These are phyloP conservation scores for Malus sylvestris DNA, from an alignment of 306 rosid species.

Conservation along the genomic window DNA sequence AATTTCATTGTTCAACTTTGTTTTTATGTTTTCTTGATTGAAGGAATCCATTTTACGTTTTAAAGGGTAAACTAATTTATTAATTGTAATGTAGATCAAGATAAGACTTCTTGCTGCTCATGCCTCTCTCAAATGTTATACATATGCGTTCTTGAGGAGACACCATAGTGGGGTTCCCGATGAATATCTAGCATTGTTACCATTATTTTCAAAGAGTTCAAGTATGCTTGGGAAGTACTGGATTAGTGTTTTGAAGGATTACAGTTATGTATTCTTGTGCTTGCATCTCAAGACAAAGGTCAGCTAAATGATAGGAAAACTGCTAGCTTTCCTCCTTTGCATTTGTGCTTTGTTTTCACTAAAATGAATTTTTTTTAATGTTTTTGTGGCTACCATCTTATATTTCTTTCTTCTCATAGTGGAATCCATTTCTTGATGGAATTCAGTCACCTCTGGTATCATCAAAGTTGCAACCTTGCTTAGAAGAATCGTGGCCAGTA, in stretches of 20 bases:
- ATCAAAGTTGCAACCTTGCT: conserved; percentile 68
- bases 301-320: conserved; percentile 20
- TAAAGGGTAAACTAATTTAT: neutral
- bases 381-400: conserved; percentile 15
- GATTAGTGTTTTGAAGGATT: conserved; percentile 74
- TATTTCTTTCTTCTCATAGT: conserved; percentile 42
- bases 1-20: conserved; percentile 3
- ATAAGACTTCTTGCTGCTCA: conserved; percentile 95
- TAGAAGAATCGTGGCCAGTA: conserved; percentile 99
- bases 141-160: conserved; percentile 82
- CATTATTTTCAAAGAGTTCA: conserved; percentile 83
- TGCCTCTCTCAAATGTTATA: conserved; percentile 93
- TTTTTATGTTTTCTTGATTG: neutral
- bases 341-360: conserved; percentile 6
- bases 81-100: conserved; percentile 56
- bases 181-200: conserved; percentile 72
- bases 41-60: neutral
- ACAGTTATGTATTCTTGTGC: conserved; percentile 60
- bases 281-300: conserved; percentile 69
- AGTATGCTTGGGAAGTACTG: conserved; percentile 78
- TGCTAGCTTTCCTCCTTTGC: conserved; percentile 3
- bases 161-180: conserved; percentile 58
- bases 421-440: conserved; percentile 89
- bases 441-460: conserved; percentile 72
- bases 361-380: conserved; percentile 2